A percentile compares a stretch with the other conserved stretches of the same genome.
These are phyloP conservation scores for Annona squamosa DNA, from an alignment of 164 flowering plant species.

Conservation along the genomic window DNA sequence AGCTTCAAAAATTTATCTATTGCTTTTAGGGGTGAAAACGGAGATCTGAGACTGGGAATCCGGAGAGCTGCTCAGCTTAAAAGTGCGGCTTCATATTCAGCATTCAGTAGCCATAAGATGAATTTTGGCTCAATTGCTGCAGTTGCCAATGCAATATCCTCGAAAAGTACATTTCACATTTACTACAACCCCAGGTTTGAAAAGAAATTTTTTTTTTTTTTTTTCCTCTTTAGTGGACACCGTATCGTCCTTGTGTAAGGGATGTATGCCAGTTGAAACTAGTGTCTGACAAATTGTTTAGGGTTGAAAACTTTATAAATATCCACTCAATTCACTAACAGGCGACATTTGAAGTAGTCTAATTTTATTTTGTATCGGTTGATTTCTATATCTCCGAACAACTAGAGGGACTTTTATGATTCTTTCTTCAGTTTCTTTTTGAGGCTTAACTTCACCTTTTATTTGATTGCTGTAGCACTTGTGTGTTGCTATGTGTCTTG, in stretches of 20 bases:
- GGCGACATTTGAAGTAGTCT: too few relatives aligned
- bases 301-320: too few relatives aligned
- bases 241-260: too few relatives aligned
- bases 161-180: conserved; percentile 46
- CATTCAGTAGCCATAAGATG: conserved; percentile 32
- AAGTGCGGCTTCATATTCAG: conserved; percentile 25
- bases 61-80: conserved; percentile 68
- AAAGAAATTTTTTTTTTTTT: not conserved
- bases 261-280: not conserved
- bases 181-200: conserved; percentile 85
- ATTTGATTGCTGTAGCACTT: too few relatives aligned
- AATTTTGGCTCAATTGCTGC: conserved; percentile 31
- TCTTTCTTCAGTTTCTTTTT: too few relatives aligned
- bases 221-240: not conserved
- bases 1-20: not conserved
- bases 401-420: too few relatives aligned
- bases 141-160: conserved; percentile 56
- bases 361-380: too few relatives aligned
- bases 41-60: conserved; percentile 82
- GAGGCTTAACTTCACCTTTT: too few relatives aligned
- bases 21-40: conserved; percentile 66
- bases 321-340: too few relatives aligned
- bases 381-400: too few relatives aligned
- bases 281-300: not conserved
- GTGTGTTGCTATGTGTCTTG: too few relatives aligned